Percentiles rank a stretch among this genome's conserved stretches.
Evolutionary conservation across 371 early-diverging fungal species (phyloP).

Genomic region (Thermomucor indicae-seudaticae): DNA sequence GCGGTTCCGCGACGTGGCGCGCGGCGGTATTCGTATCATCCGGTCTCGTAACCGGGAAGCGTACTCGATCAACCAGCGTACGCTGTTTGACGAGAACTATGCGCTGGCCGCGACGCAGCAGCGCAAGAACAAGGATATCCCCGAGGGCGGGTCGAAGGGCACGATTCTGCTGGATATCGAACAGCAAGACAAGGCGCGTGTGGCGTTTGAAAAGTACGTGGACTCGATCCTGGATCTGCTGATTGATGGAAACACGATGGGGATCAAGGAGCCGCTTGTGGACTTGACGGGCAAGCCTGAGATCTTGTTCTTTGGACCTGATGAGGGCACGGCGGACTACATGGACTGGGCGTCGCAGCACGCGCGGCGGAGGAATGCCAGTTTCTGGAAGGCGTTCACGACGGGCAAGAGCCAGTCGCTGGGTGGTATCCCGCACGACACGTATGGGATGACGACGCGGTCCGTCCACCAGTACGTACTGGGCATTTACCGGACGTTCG

Average conservation of each 20-base stretch:
- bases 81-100: slow-evolving; percentile 97
- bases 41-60: slow-evolving; percentile 96
- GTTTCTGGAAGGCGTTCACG: slow-evolving; percentile 99
- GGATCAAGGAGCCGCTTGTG: slow-evolving; percentile 94
- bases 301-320: slow-evolving; percentile 98
- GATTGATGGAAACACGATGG: slow-evolving; percentile 88
- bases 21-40: slow-evolving; percentile 98
- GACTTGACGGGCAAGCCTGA: slow-evolving; percentile 89
- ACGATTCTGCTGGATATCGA: slow-evolving; percentile 91
- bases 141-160: slow-evolving; percentile 98
- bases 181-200: slow-evolving; percentile 91
- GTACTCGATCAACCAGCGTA: slow-evolving; percentile 94
- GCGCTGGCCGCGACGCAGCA: slow-evolving; percentile 95
- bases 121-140: slow-evolving; percentile 98
- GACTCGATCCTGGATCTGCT: slow-evolving; percentile 92
- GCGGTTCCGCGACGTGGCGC: slow-evolving; percentile 95
- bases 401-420: slow-evolving; percentile 95
- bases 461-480: slow-evolving; percentile 98
- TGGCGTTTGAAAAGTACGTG: slow-evolving; percentile 98
- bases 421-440: slow-evolving; percentile 98
- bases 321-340: slow-evolving; percentile 97
- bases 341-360: slow-evolving; percentile 99
- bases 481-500: slow-evolving; percentile 90
- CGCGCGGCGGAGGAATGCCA: slow-evolving; percentile 85
- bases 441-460: slow-evolving; percentile 97